Evolutionary conservation across 2,329 filamentous ascomycete species (phyloP).

Genomic region (Pseudogymnoascus sp.): DNA sequence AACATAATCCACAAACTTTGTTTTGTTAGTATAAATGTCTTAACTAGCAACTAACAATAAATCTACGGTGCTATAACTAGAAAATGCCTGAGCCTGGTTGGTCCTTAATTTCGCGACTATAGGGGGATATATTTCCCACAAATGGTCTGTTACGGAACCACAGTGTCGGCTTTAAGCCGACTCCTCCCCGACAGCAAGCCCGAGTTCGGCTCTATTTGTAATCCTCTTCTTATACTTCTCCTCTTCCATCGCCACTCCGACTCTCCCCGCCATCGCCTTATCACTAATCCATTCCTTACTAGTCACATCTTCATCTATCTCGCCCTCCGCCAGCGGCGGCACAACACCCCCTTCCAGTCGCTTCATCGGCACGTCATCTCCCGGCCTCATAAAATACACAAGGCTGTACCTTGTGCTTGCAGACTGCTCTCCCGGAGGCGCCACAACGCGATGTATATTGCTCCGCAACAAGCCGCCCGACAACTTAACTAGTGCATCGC

Average conservation of each 20-base stretch:
- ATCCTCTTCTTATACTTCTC: constrained; percentile 8
- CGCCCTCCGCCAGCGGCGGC: constrained; percentile 16
- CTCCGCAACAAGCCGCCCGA: constrained; percentile 28
- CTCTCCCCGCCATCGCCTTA: constrained; percentile 7
- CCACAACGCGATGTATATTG: constrained; percentile 30
- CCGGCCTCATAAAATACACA: constrained; percentile 46
- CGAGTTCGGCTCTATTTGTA: constrained; percentile 1
- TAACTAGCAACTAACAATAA: background rate
- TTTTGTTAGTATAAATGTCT: background rate
- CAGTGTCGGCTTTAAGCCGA: background rate
- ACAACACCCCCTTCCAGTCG: constrained; percentile 21
- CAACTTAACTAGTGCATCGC: constrained; percentile 32
- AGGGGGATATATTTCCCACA: background rate
- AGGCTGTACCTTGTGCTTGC: constrained; percentile 37
- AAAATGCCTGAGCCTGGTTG: background rate
- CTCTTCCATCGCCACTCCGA: background rate
- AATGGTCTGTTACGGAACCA: background rate
- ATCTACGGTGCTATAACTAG: background rate
- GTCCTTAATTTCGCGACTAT: background rate
- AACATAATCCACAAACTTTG: background rate
- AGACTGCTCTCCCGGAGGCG: constrained; percentile 25
- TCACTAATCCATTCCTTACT: constrained; percentile 22
- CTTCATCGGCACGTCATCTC: constrained; percentile 34
- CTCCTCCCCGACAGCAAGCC: background rate
- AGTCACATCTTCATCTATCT: constrained; percentile 19